A percentile compares a stretch with the other conserved stretches of the same genome.
These are phyloP conservation scores for Neospermospora avenae DNA, from an alignment of 2,329 filamentous ascomycete genomes.

Conservation along the genomic window DNA sequence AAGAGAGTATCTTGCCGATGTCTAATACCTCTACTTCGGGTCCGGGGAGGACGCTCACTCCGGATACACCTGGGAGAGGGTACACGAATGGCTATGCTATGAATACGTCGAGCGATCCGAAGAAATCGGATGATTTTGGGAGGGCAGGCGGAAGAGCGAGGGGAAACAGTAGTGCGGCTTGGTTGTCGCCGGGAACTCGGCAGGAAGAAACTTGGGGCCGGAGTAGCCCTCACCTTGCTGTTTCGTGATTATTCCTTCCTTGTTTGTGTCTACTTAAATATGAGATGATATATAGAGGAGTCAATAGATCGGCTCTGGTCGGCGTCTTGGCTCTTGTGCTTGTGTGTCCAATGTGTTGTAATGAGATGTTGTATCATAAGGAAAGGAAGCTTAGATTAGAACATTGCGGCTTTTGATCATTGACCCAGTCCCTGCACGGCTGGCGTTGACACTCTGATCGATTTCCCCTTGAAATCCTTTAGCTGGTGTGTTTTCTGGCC, in stretches of 20 bases:
- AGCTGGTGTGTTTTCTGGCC: too few relatives aligned
- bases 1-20: slow-evolving; percentile 32
- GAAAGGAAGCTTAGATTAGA: neutral
- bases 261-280: slow-evolving; percentile 3
- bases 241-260: slow-evolving; percentile 2
- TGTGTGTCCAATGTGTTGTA: neutral
- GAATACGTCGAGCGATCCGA: slow-evolving; percentile 34
- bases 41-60: slow-evolving; percentile 13
- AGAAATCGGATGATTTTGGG: slow-evolving; percentile 49
- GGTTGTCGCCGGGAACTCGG: slow-evolving; percentile 76
- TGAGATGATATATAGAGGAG: slow-evolving; percentile 4
- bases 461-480: too few relatives aligned
- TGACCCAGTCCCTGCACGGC: too few relatives aligned
- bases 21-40: slow-evolving; percentile 20
- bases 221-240: slow-evolving; percentile 5
- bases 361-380: slow-evolving; percentile 1
- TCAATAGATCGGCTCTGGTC: neutral
- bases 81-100: slow-evolving; percentile 47
- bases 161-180: slow-evolving; percentile 49
- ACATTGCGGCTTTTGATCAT: neutral
- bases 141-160: slow-evolving; percentile 46
- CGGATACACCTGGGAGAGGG: slow-evolving; percentile 40
- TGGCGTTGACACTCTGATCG: too few relatives aligned
- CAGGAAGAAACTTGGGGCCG: slow-evolving; percentile 79
- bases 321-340: too few relatives aligned